A percentile compares a stretch with the other conserved stretches of the same genome.
Evolutionary conservation across 805 yeast genomes (phyloP).

Genomic region (Starmerella vaccinii): DNA sequence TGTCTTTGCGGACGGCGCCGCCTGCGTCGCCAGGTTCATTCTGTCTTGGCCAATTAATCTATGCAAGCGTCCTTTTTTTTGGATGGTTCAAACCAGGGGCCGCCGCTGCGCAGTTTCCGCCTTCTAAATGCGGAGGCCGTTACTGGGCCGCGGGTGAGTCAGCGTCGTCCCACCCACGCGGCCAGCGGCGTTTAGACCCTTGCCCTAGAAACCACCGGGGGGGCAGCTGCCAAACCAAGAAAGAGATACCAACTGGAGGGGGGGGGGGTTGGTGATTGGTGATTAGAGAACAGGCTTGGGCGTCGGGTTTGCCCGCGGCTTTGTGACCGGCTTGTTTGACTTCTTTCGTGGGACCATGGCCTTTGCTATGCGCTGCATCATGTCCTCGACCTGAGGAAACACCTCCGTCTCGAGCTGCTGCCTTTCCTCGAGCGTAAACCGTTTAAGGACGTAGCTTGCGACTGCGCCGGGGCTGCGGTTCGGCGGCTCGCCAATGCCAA

Average conservation of each 20-base stretch:
- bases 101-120: no score
- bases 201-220: no score
- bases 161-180: not conserved
- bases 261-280: not conserved
- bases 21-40: not conserved
- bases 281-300: not conserved
- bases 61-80: no score
- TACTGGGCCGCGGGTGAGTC: no score
- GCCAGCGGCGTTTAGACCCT: no score
- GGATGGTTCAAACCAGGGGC: no score
- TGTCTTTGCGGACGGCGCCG: not conserved
- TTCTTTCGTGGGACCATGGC: slow-evolving; percentile 10
- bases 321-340: not conserved
- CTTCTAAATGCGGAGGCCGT: no score
- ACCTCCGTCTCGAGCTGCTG: slow-evolving; percentile 34
- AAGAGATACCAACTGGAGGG: no score
- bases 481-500: slow-evolving; percentile 69
- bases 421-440: slow-evolving; percentile 40
- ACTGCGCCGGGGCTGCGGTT: slow-evolving; percentile 38
- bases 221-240: no score
- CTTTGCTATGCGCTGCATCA: slow-evolving; percentile 11
- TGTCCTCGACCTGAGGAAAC: slow-evolving; percentile 21
- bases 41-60: not conserved
- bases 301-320: not conserved
- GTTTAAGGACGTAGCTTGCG: slow-evolving; percentile 50